Base-by-base conservation (phyloP, 2,329 filamentous ascomycete genomes). In the Aspergillus sp. region DNA sequence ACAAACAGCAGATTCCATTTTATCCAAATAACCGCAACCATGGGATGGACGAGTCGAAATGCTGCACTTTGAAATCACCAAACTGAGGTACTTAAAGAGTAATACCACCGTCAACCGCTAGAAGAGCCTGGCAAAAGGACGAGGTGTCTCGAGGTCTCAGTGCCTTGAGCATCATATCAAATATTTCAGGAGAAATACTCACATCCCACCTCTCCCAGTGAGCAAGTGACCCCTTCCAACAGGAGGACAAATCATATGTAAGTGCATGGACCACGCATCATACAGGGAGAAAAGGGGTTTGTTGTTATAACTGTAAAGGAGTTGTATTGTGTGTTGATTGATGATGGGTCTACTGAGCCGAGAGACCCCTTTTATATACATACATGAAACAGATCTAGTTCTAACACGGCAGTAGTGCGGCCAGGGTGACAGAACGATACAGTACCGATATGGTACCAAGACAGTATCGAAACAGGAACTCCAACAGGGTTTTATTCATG, bases 121-220 rank as follows among this genome's bases (percentile, higher is more conserved):
- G 56, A 19, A 57, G 63, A 45, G 56, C 53, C 44, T 59, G 51
- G 12, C 53, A 44, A 46, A 65, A 51, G 47, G 58, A 37, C 19
- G 60, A 47, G 5, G 47, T 33, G 49, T 61, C 59, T 52, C 49
- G 32, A 19, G 57, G 46, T 9, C 52, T 47, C 41, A 54, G 9
- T 41, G 44, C 13, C 46, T 49, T 45, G 15, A 61, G 20, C 10
- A 60, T 49, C 33, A 41, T 47, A 1, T 49, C 41, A 22, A 57
- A n/a, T 12, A 58, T 48, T 43, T 58, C 54, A 1, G 46, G 37
- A 5, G 55, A 51, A 5, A 60, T 3, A 19, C 20, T 20, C 13
- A 37, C 1, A 4, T 38, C 5, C 48, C 51, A 55, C 9, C 32
- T 49, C 44, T 63, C 60, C 37, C 47, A 55, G 35, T 50, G 4